Evolutionary conservation across 495 filamentous ascomycete species (phyloP).

Genomic region (Tuber umbilicatum): DNA sequence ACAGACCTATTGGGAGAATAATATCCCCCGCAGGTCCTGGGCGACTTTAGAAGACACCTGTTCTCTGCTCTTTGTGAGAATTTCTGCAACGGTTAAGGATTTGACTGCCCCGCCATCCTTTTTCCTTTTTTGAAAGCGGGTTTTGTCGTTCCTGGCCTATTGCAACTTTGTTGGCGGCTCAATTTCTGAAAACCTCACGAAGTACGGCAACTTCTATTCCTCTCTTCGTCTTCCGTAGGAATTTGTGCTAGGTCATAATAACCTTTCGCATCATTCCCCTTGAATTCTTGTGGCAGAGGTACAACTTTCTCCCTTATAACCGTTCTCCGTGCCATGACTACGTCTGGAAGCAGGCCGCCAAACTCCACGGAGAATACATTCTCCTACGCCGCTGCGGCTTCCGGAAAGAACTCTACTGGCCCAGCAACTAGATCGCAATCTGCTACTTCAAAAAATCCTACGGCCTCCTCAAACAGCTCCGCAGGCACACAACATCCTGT

Average conservation of each 20-base stretch:
- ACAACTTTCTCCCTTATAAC: constrained; percentile 17
- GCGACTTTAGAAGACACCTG: constrained; percentile 25
- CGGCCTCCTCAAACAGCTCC: constrained; percentile 22
- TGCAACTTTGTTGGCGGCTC: constrained; percentile 35
- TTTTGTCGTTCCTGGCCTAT: constrained; percentile 25
- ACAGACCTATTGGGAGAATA: constrained; percentile 8
- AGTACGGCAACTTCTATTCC: constrained; percentile 24
- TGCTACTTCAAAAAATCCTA: constrained; percentile 29
- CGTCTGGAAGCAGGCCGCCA: constrained; percentile 31
- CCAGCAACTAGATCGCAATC: constrained; percentile 31
- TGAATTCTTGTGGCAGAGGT: constrained; percentile 21
- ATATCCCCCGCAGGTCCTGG: constrained; percentile 25
- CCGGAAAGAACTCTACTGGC: constrained; percentile 32
- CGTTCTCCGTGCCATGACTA: constrained; percentile 33
- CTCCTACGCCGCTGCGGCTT: constrained; percentile 91
- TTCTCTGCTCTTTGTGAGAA: constrained; percentile 34
- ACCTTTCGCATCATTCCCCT: constrained; percentile 26
- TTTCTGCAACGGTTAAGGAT: constrained; percentile 28
- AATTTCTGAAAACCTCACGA: constrained; percentile 28
- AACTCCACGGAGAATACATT: constrained; percentile 53
- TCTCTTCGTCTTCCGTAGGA: constrained; percentile 24
- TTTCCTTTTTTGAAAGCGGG: constrained; percentile 30
- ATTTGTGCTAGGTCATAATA: constrained; percentile 32
- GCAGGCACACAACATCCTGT: constrained; percentile 33
- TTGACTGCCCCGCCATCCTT: constrained; percentile 32